phyloP scores from a whole-genome alignment of 1,284 basidiomycete species.

The Cutaneotrichosporon cutaneum region DNA sequence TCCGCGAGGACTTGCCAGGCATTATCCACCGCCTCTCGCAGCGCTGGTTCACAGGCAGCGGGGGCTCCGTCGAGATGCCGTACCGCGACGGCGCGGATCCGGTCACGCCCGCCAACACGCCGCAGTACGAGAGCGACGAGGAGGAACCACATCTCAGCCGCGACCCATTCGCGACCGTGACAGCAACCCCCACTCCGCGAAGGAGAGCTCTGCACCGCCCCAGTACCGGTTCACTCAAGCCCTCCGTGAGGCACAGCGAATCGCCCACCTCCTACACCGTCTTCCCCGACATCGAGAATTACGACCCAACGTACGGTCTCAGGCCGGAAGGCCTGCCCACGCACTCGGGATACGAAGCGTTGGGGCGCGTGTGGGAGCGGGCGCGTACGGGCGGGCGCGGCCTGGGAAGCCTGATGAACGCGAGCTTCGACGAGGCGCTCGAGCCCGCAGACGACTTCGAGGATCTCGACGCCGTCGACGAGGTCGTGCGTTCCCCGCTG shows the following conservation, averaged over 20 bases:
- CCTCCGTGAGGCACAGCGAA: slow-evolving; percentile 34
- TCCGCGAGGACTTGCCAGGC: slow-evolving; percentile 91
- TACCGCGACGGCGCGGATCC: slow-evolving; percentile 38
- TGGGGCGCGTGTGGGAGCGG: slow-evolving; percentile 59
- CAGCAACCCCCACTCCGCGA: neutral
- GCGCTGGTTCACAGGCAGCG: slow-evolving; percentile 65
- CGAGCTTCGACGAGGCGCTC: slow-evolving; percentile 9
- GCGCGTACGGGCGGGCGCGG: slow-evolving; percentile 61
- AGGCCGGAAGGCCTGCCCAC: slow-evolving; percentile 79
- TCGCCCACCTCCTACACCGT: slow-evolving; percentile 56
- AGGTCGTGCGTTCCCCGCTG: slow-evolving; percentile 5
- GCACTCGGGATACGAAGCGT: slow-evolving; percentile 51
- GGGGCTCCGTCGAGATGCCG: slow-evolving; percentile 50
- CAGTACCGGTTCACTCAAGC: neutral
- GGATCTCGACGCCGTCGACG: slow-evolving; percentile 25
- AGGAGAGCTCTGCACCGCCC: slow-evolving; percentile 17
- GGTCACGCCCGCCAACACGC: slow-evolving; percentile 39
- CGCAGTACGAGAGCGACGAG: slow-evolving; percentile 58
- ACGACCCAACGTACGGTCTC: slow-evolving; percentile 97
- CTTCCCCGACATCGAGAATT: slow-evolving; percentile 81
- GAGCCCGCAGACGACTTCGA: slow-evolving; percentile 66
- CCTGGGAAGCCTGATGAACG: slow-evolving; percentile 46
- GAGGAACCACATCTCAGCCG: slow-evolving; percentile 39
- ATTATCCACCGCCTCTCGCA: slow-evolving; percentile 96
- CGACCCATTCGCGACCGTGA: slow-evolving; percentile 35